Conservation (phyloP, 225 moss, liverwort and hornwort genomes). For the Bryoerythrophyllum caledonicum region DNA sequence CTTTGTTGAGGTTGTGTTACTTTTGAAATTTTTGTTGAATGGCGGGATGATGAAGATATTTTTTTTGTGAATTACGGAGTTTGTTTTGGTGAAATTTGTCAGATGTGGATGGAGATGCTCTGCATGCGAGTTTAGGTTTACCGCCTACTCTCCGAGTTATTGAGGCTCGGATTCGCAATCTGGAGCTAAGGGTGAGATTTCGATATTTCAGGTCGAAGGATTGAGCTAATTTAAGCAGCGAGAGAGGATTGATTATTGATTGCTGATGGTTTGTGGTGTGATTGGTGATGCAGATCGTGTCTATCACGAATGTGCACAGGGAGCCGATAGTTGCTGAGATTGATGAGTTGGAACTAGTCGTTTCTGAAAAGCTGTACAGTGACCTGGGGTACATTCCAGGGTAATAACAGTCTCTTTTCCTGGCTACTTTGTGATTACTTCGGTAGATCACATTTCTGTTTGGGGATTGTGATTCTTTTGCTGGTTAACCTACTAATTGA, state of each 20-base stretch:
- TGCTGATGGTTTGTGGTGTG: slow-evolving; percentile 20
- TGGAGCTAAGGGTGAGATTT: slow-evolving; percentile 84
- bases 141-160: slow-evolving; percentile 88
- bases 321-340: slow-evolving; percentile 91
- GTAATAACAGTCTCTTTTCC: slow-evolving; percentile 30
- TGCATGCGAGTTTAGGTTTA: slow-evolving; percentile 87
- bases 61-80: neutral
- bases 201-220: neutral
- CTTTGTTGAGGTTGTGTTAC: neutral
- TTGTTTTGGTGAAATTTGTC: slow-evolving; percentile 23
- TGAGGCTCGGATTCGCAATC: slow-evolving; percentile 78
- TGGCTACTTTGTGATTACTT: neutral
- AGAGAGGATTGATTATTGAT: neutral
- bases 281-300: slow-evolving; percentile 46
- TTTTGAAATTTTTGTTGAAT: neutral
- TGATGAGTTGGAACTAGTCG: slow-evolving; percentile 77
- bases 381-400: slow-evolving; percentile 64
- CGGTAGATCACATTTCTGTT: neutral
- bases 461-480: neutral
- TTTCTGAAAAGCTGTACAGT: slow-evolving; percentile 71
- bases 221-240: slow-evolving; percentile 1
- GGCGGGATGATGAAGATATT: neutral
- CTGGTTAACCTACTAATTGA: neutral
- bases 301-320: slow-evolving; percentile 82
- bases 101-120: slow-evolving; percentile 95